Evolutionary conservation across 805 yeast genomes (phyloP), one percentile per base, ranked within the genome.

Genomic region (Ogataea allantospora): DNA sequence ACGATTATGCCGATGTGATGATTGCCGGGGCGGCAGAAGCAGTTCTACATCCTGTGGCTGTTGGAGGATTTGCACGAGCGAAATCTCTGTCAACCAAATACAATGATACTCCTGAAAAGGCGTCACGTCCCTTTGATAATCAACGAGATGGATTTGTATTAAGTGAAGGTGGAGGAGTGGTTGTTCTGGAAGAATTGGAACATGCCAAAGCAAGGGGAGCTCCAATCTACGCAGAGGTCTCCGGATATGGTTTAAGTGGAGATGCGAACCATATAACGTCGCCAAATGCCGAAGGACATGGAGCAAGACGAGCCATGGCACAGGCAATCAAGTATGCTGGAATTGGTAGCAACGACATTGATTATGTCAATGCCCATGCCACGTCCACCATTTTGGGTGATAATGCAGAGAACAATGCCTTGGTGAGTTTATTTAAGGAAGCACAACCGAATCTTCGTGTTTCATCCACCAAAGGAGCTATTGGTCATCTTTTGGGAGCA

Each of bases 11-110:
- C 8, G 82, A 88, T 48, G 86, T 83, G 4, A 85, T 89, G 79
- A 70, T 93, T 7, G 93, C 95, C 7, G 99, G 99, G n/a, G 95
- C 96, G 1, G 68, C 95, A 3, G 99, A 93, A 53, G 80, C 91
- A 3, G 75, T 88, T 9, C 67, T 88, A 7, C 95, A 88, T 55
- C 98, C 97, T 1, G 54, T 89, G 24, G 81, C 96, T 0, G 64
- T 93, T 4, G 84, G 93, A 0, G 98, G 97, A 1, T 93, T 93
- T 65, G 83, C 96, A 2, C 67, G 98, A 29, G 93, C 96, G 4
- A 79, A 86, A 50, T 80, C 95, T 3, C 73, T 93, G 8, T 79
- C 80, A 4, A 74, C 88, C 0, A 70, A 64, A 17, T 81, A 58
- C 51, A 80, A 77, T 43, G 83, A 82, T 30, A 58, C 58, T 2